A percentile compares a stretch with the other conserved stretches of the same genome.
Evolutionary conservation across 805 yeast species (phyloP).

Genomic region (Starmerella kuoi): DNA sequence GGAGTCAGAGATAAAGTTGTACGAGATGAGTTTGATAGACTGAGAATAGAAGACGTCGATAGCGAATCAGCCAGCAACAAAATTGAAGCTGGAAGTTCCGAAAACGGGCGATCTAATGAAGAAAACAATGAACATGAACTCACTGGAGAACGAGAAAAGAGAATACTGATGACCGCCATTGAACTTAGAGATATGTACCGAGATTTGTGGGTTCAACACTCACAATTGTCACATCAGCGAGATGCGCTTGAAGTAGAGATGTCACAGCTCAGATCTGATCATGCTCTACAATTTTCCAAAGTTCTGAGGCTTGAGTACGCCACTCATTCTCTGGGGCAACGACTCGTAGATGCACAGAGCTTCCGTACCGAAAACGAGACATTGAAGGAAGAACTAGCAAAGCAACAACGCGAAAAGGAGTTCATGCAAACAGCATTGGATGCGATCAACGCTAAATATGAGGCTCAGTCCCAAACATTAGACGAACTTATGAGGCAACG

Average conservation of each 20-base stretch:
- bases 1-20: constrained; percentile 16
- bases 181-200: constrained; percentile 15
- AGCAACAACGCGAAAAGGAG: constrained; percentile 3
- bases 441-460: constrained; percentile 1
- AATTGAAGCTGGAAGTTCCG: neutral
- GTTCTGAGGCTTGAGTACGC: constrained; percentile 16
- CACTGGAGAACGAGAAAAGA: neutral
- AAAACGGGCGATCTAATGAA: neutral
- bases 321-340: constrained; percentile 16
- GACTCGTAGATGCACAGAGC: constrained; percentile 14
- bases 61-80: neutral
- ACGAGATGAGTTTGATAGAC: constrained; percentile 10
- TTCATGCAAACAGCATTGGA: neutral
- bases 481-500: neutral
- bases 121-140: neutral
- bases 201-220: constrained; percentile 15
- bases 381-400: constrained; percentile 6
- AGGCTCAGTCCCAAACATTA: constrained; percentile 1
- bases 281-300: constrained; percentile 17
- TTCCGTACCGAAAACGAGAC: constrained; percentile 3
- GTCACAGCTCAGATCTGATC: constrained; percentile 15
- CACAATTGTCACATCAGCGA: constrained; percentile 14
- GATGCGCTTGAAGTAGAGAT: constrained; percentile 16
- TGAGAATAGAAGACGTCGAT: constrained; percentile 5
- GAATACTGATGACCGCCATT: constrained; percentile 3